Evolutionary conservation across 2,329 filamentous ascomycete species (phyloP).

Genomic region (Beauveria sp.): DNA sequence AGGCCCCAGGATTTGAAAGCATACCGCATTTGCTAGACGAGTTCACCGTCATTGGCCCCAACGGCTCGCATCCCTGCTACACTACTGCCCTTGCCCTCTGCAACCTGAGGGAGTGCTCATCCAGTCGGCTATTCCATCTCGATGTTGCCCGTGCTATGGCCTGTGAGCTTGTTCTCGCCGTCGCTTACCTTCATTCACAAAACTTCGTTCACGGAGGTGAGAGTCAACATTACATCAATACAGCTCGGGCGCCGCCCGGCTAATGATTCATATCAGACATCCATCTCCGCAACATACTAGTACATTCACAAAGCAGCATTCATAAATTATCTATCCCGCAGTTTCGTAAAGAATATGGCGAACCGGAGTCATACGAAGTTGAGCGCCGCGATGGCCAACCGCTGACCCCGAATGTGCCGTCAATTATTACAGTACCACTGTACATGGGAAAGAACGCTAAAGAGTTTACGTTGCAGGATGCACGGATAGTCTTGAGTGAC

Average conservation of each 20-base stretch:
- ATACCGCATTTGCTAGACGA: constrained; percentile 3
- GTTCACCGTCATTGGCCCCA: constrained; percentile 3
- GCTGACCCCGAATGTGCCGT: neutral
- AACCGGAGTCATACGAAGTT: neutral
- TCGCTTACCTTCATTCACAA: constrained; percentile 6
- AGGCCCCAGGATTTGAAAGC: neutral
- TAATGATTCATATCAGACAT: neutral
- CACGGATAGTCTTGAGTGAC: neutral
- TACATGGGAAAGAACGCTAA: neutral
- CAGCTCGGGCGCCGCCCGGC: neutral
- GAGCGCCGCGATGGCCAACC: neutral
- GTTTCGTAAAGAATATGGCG: neutral
- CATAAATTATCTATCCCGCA: neutral
- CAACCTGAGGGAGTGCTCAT: neutral
- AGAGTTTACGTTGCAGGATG: neutral
- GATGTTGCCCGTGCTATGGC: constrained; percentile 8
- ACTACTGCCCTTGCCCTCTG: neutral
- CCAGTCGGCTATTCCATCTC: neutral
- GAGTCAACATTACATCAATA: neutral
- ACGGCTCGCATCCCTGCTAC: constrained; percentile 4
- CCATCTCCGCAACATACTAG: neutral
- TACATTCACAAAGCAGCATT: neutral
- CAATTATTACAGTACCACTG: neutral
- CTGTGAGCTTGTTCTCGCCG: constrained; percentile 3
- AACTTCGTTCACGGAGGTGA: constrained; percentile 11